Conservation (phyloP, 2,329 filamentous ascomycete species). For the Cryoendolithus antarcticus region DNA sequence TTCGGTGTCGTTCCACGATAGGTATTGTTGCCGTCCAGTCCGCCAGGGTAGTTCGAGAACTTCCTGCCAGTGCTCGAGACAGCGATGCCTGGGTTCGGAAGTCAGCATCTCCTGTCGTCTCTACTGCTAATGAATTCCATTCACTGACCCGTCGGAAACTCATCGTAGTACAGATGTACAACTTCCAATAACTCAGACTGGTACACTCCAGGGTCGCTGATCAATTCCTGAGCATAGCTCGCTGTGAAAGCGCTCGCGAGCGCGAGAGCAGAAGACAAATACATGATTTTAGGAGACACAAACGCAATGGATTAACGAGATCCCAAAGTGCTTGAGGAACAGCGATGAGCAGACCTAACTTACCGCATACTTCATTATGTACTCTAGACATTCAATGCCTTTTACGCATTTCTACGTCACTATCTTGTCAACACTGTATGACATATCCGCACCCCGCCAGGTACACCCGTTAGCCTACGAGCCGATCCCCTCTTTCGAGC, state of each 20-base stretch:
- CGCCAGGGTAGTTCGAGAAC: slow-evolving; percentile 41
- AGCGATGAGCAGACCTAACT: no score
- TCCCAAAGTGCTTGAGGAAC: no score
- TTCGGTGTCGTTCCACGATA: slow-evolving; percentile 29
- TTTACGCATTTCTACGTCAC: no score
- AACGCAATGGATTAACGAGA: no score
- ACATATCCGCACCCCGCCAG: no score
- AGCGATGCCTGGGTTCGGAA: slow-evolving; percentile 30
- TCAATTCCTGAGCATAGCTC: slow-evolving; percentile 4
- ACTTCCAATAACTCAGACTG: slow-evolving; percentile 34
- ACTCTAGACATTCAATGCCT: no score
- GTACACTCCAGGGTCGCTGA: slow-evolving; percentile 24
- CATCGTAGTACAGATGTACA: slow-evolving; percentile 39
- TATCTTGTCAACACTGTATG: no score
- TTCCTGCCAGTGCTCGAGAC: slow-evolving; percentile 38
- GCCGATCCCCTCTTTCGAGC: no score
- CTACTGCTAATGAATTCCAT: slow-evolving; percentile 4
- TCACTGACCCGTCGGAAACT: slow-evolving; percentile 32
- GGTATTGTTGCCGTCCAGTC: slow-evolving; percentile 37
- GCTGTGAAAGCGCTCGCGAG: slow-evolving; percentile 1
- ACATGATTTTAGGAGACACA: no score
- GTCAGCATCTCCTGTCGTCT: neutral
- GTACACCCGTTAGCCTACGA: no score
- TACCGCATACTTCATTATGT: no score
- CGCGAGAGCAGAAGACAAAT: neutral